These are phyloP conservation scores for Saccharomycopsis fermentans DNA, from an alignment of 805 yeast species.

Conservation along the genomic window DNA sequence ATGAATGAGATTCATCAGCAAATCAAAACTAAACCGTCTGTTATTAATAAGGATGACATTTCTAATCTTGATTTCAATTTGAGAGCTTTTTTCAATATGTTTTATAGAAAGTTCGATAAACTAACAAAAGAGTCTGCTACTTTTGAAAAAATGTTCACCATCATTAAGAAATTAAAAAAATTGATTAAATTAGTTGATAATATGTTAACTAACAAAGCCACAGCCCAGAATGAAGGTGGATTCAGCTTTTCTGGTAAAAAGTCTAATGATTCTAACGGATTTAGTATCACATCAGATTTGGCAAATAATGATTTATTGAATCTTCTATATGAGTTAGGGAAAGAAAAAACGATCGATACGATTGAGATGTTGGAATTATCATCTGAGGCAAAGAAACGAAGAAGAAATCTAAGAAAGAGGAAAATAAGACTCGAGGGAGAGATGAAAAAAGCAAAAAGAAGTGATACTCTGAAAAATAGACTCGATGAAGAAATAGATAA, in stretches of 20 bases:
- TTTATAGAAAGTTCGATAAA: conserved; percentile 14
- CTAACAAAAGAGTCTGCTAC: conserved; percentile 13
- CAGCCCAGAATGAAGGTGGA: conserved; percentile 6
- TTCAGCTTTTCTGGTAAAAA: conserved; percentile 9
- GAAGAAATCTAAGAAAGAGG: conserved; percentile 1
- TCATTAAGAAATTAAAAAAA: conserved; percentile 18
- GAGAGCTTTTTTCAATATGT: conserved; percentile 14
- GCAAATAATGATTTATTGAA: conserved; percentile 47
- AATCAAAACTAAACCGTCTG: conserved; percentile 24
- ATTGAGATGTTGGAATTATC: conserved; percentile 15
- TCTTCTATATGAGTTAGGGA: conserved; percentile 43
- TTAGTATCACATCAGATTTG: conserved; percentile 34
- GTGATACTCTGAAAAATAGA: background rate
- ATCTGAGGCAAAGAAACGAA: conserved; percentile 6
- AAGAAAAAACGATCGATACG: conserved; percentile 34
- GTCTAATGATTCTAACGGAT: background rate
- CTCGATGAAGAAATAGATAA: too few species aligned
- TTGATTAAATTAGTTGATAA: conserved; percentile 16
- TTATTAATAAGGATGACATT: conserved; percentile 21
- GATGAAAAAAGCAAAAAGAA: background rate
- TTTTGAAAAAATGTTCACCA: conserved; percentile 17
- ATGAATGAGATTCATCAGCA: background rate
- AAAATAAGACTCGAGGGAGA: background rate
- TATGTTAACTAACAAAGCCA: conserved; percentile 9
- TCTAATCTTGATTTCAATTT: conserved; percentile 16